Evolutionary conservation across 345 rosid genomes (phyloP).

Genomic region (Eucalyptus coolabah): DNA sequence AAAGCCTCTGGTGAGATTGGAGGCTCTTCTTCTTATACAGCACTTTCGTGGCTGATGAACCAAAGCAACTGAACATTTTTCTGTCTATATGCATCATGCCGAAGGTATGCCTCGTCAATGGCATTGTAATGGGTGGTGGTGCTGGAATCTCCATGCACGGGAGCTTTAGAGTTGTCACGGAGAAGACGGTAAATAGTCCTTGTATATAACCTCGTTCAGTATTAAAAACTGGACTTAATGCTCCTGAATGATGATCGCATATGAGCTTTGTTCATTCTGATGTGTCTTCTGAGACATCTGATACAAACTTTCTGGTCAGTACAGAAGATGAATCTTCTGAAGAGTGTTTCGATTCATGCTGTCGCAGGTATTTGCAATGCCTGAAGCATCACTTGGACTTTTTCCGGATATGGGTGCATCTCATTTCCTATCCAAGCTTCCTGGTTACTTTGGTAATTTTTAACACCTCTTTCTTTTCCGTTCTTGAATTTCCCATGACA

Average conservation of each 20-base stretch:
- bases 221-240: too few species aligned
- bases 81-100: not conserved
- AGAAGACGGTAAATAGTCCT: not conserved
- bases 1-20: not conserved
- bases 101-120: not conserved
- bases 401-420: slow-evolving; percentile 4
- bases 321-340: not conserved
- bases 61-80: not conserved
- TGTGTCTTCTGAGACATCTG: not conserved
- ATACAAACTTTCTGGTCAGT: not conserved
- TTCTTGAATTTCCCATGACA: not conserved
- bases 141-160: slow-evolving; percentile 1
- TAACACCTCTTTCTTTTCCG: not conserved
- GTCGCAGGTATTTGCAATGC: slow-evolving; percentile 8
- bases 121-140: slow-evolving; percentile 1
- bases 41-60: not conserved
- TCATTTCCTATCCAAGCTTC: slow-evolving; percentile 4
- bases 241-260: not conserved
- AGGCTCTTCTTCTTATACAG: not conserved
- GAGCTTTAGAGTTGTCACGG: not conserved
- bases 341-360: too few species aligned
- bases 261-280: not conserved
- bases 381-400: slow-evolving; percentile 2
- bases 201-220: not conserved
- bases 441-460: slow-evolving; percentile 1